Evolutionary conservation across 768 basidiomycete genomes (phyloP).

Genomic region (Astraeus odoratus): DNA sequence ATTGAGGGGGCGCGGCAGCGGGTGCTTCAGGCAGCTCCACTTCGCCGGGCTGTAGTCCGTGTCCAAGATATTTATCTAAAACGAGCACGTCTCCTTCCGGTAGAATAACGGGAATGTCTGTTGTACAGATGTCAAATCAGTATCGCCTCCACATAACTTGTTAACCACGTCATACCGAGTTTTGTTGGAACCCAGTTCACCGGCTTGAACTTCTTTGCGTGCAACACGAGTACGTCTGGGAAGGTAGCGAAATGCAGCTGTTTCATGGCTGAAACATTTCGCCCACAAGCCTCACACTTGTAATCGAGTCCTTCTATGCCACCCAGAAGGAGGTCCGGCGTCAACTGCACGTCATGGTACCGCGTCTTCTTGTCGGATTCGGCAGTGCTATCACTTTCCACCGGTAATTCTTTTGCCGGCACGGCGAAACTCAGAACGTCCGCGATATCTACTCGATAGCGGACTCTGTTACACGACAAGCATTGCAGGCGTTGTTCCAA

Average conservation of each 20-base stretch:
- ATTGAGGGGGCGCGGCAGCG: constrained; percentile 46
- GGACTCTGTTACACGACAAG: constrained; percentile 64
- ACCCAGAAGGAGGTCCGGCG: constrained; percentile 37
- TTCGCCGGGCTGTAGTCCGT: constrained; percentile 66
- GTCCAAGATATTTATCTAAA: constrained; percentile 60
- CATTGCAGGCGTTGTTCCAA: constrained; percentile 89
- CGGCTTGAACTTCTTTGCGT: constrained; percentile 90
- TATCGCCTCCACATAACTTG: background rate
- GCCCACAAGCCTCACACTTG: constrained; percentile 66
- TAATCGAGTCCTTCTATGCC: constrained; percentile 70
- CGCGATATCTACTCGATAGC: constrained; percentile 70
- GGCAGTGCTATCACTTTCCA: constrained; percentile 5
- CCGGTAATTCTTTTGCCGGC: constrained; percentile 42
- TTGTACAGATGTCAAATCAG: background rate
- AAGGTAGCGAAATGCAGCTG: constrained; percentile 75
- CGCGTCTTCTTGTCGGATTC: no score
- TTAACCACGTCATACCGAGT: constrained; percentile 53
- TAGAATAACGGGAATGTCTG: constrained; percentile 82
- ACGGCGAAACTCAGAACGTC: constrained; percentile 81
- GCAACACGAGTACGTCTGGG: constrained; percentile 82
- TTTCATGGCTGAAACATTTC: constrained; percentile 61
- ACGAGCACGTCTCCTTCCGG: constrained; percentile 50
- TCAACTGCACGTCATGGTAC: constrained; percentile 58
- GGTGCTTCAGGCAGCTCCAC: constrained; percentile 55
- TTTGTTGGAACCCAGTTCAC: constrained; percentile 97